These are phyloP conservation scores for Lagenaria siceraria DNA, from an alignment of 306 rosid species.

Conservation along the genomic window DNA sequence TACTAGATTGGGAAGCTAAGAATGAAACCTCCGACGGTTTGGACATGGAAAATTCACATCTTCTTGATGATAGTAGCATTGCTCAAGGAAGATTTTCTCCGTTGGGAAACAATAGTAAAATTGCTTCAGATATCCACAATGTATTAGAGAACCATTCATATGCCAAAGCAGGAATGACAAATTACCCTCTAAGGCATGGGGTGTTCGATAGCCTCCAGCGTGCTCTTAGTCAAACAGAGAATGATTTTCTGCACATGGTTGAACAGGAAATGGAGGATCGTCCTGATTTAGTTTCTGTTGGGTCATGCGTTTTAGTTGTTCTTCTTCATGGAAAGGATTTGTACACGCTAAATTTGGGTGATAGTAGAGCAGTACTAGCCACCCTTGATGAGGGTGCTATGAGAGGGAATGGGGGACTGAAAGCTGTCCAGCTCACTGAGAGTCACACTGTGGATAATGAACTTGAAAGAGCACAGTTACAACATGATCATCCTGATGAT, in stretches of 20 bases:
- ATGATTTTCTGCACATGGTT: slow-evolving; percentile 89
- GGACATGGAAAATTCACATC: slow-evolving; percentile 26
- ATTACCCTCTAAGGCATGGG: slow-evolving; percentile 32
- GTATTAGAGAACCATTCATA: slow-evolving; percentile 18
- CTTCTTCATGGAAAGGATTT: slow-evolving; percentile 80
- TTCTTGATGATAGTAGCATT: slow-evolving; percentile 14
- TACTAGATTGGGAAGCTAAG: slow-evolving; percentile 45
- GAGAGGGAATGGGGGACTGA: slow-evolving; percentile 27
- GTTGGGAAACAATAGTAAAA: slow-evolving; percentile 5
- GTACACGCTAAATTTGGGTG: slow-evolving; percentile 83
- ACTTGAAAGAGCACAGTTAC: slow-evolving; percentile 48
- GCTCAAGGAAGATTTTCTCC: slow-evolving; percentile 16
- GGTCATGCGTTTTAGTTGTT: slow-evolving; percentile 83
- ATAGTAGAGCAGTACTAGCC: slow-evolving; percentile 89
- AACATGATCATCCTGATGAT: slow-evolving; percentile 76
- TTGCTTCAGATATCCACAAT: slow-evolving; percentile 13
- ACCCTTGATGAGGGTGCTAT: slow-evolving; percentile 20
- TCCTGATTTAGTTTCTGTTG: slow-evolving; percentile 88
- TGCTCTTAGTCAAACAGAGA: slow-evolving; percentile 71
- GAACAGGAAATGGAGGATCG: slow-evolving; percentile 97
- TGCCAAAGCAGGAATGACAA: slow-evolving; percentile 10
- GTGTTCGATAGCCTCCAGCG: slow-evolving; percentile 64
- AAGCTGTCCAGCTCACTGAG: slow-evolving; percentile 79
- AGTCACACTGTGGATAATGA: slow-evolving; percentile 78
- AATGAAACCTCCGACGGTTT: slow-evolving; percentile 20